phyloP scores from a whole-genome alignment of 257 asterid species.

The Nicotiana obtusifolia region DNA sequence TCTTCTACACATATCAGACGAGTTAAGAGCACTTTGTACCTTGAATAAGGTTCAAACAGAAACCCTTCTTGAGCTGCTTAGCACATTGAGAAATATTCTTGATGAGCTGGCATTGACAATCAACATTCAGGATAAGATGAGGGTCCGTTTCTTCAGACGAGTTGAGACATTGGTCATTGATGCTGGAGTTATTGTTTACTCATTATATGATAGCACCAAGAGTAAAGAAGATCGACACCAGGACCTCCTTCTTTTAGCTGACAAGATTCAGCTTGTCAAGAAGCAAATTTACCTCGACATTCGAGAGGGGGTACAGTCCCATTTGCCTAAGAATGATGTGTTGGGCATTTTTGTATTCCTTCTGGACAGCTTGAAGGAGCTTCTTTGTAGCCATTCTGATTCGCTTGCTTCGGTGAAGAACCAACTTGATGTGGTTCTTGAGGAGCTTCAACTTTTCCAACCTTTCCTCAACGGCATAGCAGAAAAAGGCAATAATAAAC shows the following conservation, averaged over 20 bases:
- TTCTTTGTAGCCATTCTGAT: no score
- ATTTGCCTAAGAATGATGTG: constrained; percentile 4
- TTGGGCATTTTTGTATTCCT: neutral
- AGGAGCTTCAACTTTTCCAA: no score
- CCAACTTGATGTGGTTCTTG: no score
- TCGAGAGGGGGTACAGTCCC: neutral
- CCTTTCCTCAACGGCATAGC: no score
- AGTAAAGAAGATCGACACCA: neutral
- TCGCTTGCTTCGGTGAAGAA: no score
- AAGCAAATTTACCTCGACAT: neutral
- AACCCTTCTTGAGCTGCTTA: neutral
- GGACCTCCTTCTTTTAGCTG: neutral
- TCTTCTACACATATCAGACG: neutral
- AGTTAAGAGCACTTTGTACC: neutral
- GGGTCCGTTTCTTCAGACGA: neutral
- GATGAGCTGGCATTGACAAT: neutral
- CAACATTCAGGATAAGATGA: constrained; percentile 1
- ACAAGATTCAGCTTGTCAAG: neutral
- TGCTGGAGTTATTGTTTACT: neutral
- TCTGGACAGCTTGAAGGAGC: neutral
- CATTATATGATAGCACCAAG: accelerated
- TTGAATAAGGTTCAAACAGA: neutral
- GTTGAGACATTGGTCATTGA: neutral
- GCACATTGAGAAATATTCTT: neutral
- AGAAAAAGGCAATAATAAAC: no score